Percentiles rank a stretch among this genome's conserved stretches.
phyloP scores from a whole-genome alignment of 2,329 filamentous ascomycete species.

The Paecilomyces dactylethromorphus region DNA sequence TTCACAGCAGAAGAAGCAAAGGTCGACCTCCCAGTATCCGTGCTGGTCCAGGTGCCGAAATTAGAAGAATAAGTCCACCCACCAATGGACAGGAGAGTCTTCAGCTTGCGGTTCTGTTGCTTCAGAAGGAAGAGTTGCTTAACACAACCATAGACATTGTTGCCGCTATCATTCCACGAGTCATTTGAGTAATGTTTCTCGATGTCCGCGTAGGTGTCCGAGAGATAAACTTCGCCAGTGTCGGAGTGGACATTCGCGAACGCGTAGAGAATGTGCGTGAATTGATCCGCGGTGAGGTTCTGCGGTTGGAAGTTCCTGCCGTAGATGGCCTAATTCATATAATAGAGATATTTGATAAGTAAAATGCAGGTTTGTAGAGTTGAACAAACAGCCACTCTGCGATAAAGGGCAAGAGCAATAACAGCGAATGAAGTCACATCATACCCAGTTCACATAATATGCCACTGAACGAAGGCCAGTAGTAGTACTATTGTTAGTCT shows the following conservation, averaged over 20 bases:
- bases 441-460: slow-evolving; percentile 43
- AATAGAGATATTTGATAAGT: not conserved
- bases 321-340: slow-evolving; percentile 63
- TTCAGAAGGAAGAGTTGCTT: slow-evolving; percentile 50
- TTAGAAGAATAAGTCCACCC: slow-evolving; percentile 74
- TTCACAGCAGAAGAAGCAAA: slow-evolving; percentile 67
- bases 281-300: slow-evolving; percentile 69
- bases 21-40: slow-evolving; percentile 48
- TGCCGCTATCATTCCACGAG: slow-evolving; percentile 60
- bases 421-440: not conserved
- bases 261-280: slow-evolving; percentile 85
- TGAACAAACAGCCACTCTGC: not conserved
- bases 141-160: slow-evolving; percentile 65
- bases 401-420: not conserved
- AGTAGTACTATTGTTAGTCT: not conserved
- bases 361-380: not conserved
- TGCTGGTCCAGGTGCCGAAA: slow-evolving; percentile 62
- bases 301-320: slow-evolving; percentile 78
- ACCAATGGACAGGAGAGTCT: slow-evolving; percentile 75
- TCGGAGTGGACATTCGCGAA: slow-evolving; percentile 82
- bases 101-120: slow-evolving; percentile 67
- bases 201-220: slow-evolving; percentile 61
- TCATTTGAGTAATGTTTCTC: slow-evolving; percentile 65
- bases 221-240: slow-evolving; percentile 71
- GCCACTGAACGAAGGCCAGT: slow-evolving; percentile 28